Base-by-base conservation (phyloP, 495 filamentous ascomycete species). In the Geoglossum glabrum region DNA sequence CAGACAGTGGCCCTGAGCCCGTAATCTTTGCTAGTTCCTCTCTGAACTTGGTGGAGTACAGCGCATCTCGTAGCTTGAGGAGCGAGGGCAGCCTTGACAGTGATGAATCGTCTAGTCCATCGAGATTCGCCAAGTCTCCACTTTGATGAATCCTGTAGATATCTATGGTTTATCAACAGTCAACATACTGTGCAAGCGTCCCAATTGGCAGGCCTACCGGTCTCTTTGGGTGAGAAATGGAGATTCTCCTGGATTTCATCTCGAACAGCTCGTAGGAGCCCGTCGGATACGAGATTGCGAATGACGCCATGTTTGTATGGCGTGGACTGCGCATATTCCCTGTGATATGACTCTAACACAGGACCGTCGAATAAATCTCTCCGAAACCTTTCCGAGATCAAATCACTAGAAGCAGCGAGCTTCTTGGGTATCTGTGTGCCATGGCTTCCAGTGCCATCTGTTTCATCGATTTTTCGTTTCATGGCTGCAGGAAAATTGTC, bases 91-190 rank as follows among this genome's bases (percentile, higher is more conserved):
- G 74, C 56, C 83, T 84, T 33, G 81, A 78, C 47, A 95, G 74
- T 31, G 88, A 85, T 0, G 83, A 78, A 64, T 87, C 80, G 56
- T 93, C 86, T 7, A 99, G 75, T 4, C 92, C 92, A 70, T 95
- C 88, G 46, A 99, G 81, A 67, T 99, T 99, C 9, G 92, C 93
- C 19, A 99, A 76, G 67, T 99, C 92, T 57, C 92, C 92, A 30
- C 90, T 96, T 71, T 97, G 92, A 75, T 96, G 90, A 67, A 97
- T 96, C 70, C 92, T 95, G 76, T 99, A 99, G 71, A 99, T 97
- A 70, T 99, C 93, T 52, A 26, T 10, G 10, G 17, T 45, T 15
- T 40, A 17, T 40, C 17, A 40, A 40, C 13, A 40, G 5, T 7
- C 5, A 3, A 17, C 13, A 17, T 40, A 40, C 6, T 40, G 6